These are phyloP conservation scores for Raddia guianensis DNA, from an alignment of 176 grass and related monocot species.

Conservation along the genomic window DNA sequence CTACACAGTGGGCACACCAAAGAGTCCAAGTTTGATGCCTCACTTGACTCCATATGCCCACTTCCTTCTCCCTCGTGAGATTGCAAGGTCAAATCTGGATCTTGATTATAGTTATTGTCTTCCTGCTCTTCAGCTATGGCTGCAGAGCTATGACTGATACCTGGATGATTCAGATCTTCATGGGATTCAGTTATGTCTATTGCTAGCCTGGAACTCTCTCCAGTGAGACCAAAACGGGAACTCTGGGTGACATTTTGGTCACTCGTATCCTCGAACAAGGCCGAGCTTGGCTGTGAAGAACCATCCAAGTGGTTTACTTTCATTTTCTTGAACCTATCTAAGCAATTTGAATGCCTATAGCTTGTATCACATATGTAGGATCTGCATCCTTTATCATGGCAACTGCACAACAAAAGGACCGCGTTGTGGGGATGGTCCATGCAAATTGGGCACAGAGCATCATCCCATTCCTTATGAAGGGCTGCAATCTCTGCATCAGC, in stretches of 20 bases:
- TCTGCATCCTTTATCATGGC: constrained; percentile 69
- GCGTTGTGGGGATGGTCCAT: constrained; percentile 93
- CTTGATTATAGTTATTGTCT: constrained; percentile 44
- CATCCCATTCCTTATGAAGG: constrained; percentile 70
- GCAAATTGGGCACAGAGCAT: constrained; percentile 71
- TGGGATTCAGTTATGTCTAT: constrained; percentile 41
- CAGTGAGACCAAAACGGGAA: constrained; percentile 28
- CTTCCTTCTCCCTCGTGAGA: constrained; percentile 41
- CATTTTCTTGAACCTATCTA: constrained; percentile 75
- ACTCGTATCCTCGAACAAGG: constrained; percentile 35
- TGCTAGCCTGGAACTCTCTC: constrained; percentile 16
- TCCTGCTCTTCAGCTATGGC: constrained; percentile 24
- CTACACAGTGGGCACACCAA: constrained; percentile 76
- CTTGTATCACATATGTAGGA: constrained; percentile 85
- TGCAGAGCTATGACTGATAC: constrained; percentile 24
- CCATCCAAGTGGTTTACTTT: constrained; percentile 37
- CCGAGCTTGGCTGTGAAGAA: constrained; percentile 44
- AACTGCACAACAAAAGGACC: constrained; percentile 67
- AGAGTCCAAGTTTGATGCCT: constrained; percentile 25
- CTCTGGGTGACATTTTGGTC: constrained; percentile 39
- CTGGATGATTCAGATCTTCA: constrained; percentile 41
- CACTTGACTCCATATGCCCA: constrained; percentile 41
- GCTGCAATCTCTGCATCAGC: constrained; percentile 44
- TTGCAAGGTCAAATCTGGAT: constrained; percentile 36
- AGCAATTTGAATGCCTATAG: constrained; percentile 80